Evolutionary conservation across 1,284 basidiomycete genomes (phyloP).

Genomic region (Pisolithus thermaeus): DNA sequence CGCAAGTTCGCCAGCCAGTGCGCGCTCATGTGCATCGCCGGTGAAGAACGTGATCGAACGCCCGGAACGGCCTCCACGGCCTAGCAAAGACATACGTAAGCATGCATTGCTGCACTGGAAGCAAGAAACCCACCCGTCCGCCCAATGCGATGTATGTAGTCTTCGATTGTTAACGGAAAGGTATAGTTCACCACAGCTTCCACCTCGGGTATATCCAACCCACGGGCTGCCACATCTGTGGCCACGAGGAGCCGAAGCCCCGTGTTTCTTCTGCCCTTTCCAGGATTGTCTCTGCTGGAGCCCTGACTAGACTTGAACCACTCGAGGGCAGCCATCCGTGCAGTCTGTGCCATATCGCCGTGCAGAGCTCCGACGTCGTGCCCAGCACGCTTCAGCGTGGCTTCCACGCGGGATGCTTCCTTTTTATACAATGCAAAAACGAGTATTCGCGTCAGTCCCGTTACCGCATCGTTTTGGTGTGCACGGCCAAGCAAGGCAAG

Average conservation of each 20-base stretch:
- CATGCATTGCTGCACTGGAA: constrained; percentile 10
- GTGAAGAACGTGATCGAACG: constrained; percentile 98
- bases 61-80: constrained; percentile 87
- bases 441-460: constrained; percentile 65
- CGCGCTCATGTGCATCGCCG: constrained; percentile 78
- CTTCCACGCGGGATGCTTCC: constrained; percentile 87
- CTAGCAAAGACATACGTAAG: constrained; percentile 32
- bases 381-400: constrained; percentile 72
- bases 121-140: constrained; percentile 62
- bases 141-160: constrained; percentile 97
- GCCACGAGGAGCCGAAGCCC: constrained; percentile 82
- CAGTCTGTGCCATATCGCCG: constrained; percentile 88
- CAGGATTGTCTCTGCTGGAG: not conserved
- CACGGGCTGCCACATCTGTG: constrained; percentile 96
- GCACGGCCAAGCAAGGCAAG: constrained; percentile 45
- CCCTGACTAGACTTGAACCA: constrained; percentile 79
- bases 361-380: constrained; percentile 88
- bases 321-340: constrained; percentile 83
- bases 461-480: constrained; percentile 56
- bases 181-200: constrained; percentile 92
- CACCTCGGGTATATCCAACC: constrained; percentile 96
- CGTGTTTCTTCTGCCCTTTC: not conserved
- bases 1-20: constrained; percentile 92
- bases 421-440: constrained; percentile 99
- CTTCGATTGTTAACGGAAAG: constrained; percentile 93